Base-by-base conservation (phyloP, 1,139 yeast species). In the Fermentozyma sake region DNA sequence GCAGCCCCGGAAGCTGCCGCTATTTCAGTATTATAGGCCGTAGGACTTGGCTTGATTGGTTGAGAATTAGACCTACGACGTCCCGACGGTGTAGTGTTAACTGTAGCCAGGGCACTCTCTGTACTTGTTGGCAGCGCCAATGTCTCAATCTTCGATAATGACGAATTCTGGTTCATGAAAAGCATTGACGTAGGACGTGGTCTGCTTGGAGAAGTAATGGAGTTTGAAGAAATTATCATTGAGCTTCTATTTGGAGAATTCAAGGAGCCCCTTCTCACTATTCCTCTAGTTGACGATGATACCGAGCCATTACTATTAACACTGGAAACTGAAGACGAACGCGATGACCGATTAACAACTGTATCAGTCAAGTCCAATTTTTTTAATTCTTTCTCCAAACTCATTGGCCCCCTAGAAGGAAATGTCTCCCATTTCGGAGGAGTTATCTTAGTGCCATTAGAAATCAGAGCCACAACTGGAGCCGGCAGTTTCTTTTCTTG, bases 51-150 rank as follows among this genome's bases (percentile, higher is more conserved):
- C 17, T 39, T 43, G 16, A 46, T 44, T 14, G 70, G 70, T 32
- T 61, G 68, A 1, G 71, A 63, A 34, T 56, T 61, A 3, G 71
- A 58, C 29, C 71, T 49, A 17, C 58, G 50, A 13, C 69, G 52
- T 3, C 56, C 55, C 2, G 32, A 32, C 1, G 38, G 35, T 2
- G 46, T 28, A 1, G 37, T 28, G n/a, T 13, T 25, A n/a, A 25
- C 23, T 7, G 28, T 23, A 9, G 11, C 14, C 6, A 14, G 11
- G 10, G 11, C 8, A n/a, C 7, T 12, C n/a, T 11, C 28, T 12
- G 16, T 14, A 3, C 16, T 7, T 4, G 9, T 15, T 17, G 12
- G 18, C 7, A 16, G n/a, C 6, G 23, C 15, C 23, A 25, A 19
- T 14, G 14, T 31, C 14, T 41, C 46, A 25, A 40, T 31, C 14